Conservation (phyloP, 495 filamentous ascomycete genomes). For the Aspergillus hancockii region DNA sequence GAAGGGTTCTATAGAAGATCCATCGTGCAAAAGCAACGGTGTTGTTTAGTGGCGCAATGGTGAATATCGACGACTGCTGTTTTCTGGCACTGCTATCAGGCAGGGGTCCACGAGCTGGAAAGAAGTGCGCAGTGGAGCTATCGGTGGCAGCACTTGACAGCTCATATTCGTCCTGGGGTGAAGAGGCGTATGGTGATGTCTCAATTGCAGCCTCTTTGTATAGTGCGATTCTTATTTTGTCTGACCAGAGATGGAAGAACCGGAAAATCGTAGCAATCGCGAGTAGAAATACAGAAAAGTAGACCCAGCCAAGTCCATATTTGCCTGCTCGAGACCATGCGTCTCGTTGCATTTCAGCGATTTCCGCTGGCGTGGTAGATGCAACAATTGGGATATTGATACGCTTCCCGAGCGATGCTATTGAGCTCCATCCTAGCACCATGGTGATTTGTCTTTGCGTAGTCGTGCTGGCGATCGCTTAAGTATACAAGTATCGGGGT, state of each 20-base stretch:
- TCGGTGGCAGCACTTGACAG: slow-evolving; percentile 69
- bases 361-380: slow-evolving; percentile 67
- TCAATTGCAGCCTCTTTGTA: slow-evolving; percentile 70
- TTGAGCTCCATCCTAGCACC: slow-evolving; percentile 19
- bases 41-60: slow-evolving; percentile 70
- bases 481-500: background rate
- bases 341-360: slow-evolving; percentile 74
- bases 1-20: slow-evolving; percentile 83
- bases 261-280: slow-evolving; percentile 62
- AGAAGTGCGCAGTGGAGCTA: slow-evolving; percentile 68
- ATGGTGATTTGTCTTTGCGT: background rate
- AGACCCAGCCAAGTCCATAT: slow-evolving; percentile 85
- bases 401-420: slow-evolving; percentile 62
- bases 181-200: slow-evolving; percentile 48
- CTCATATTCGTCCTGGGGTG: slow-evolving; percentile 66
- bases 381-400: slow-evolving; percentile 71
- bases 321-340: slow-evolving; percentile 80
- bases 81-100: slow-evolving; percentile 45
- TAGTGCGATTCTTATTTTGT: slow-evolving; percentile 81
- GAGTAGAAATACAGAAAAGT: slow-evolving; percentile 75
- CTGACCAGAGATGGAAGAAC: slow-evolving; percentile 81
- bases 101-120: slow-evolving; percentile 57
- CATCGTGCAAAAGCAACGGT: slow-evolving; percentile 75
- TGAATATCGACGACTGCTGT: slow-evolving; percentile 68
- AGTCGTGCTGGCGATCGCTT: background rate